These are phyloP conservation scores for Rosa multiflora DNA, from an alignment of 306 rosid species.

Conservation along the genomic window DNA sequence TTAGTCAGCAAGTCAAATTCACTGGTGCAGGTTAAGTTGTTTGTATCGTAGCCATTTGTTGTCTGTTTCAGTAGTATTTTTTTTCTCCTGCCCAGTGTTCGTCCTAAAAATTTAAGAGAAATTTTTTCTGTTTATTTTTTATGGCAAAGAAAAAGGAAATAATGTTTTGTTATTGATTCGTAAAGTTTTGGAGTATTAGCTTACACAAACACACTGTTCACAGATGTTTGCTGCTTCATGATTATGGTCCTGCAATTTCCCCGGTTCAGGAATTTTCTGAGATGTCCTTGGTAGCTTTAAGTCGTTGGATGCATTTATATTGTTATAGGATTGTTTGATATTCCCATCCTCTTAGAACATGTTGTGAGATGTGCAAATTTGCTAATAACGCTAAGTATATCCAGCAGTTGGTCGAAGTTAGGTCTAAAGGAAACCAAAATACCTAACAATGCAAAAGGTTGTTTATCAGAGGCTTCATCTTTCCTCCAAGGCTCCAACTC, in stretches of 20 bases:
- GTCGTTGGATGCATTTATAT: background rate
- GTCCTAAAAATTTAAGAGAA: conserved; percentile 7
- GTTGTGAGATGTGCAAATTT: background rate
- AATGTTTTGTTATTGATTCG: background rate
- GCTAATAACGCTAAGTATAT: background rate
- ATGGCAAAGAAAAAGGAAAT: background rate
- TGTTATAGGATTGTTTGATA: background rate
- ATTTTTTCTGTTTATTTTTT: background rate
- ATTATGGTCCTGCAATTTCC: background rate
- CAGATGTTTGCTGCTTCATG: background rate
- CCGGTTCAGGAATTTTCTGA: background rate
- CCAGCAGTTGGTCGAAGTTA: background rate
- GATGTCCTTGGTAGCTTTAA: background rate
- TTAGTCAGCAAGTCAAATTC: conserved; percentile 30
- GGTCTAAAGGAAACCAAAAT: background rate
- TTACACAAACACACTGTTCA: background rate
- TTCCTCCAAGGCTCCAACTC: background rate
- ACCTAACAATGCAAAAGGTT: too few species aligned
- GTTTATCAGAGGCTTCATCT: background rate
- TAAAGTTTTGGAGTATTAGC: background rate
- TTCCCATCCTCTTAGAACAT: background rate
- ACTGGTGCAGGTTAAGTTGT: conserved; percentile 20
- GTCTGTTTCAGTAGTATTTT: conserved; percentile 21
- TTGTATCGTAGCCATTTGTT: conserved; percentile 29
- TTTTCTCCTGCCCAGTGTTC: background rate